Evolutionary conservation across 495 filamentous ascomycete genomes (phyloP), one percentile per base, ranked within the genome.

Genomic region (Paragyromitra xinjiangensis): DNA sequence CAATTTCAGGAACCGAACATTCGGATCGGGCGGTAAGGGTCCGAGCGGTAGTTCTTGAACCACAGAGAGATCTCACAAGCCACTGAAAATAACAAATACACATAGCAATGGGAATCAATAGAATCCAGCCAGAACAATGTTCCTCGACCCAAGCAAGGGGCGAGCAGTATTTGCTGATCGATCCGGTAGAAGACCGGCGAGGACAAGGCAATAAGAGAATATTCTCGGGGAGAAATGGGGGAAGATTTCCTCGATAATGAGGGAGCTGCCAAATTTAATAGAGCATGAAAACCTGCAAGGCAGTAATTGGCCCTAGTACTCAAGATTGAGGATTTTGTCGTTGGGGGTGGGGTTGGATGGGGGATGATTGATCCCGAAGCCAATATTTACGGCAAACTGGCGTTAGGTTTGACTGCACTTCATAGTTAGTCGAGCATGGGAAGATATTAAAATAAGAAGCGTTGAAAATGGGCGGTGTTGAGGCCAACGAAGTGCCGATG

Each of bases 391-490:
- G 55, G 62, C 37, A 73, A 73, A 66, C 42, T 19, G 61, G 55
- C 12, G 62, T n/a, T 12, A 71, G 73, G 55, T 34, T 66, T 29
- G 56, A 71, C 69, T 59, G 70, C 51, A 37, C 39, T 59, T 45
- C 40, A 56, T 66, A 62, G 69, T 73, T 66, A 73, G 59, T 56
- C 42, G 40, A 40, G 29, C 26, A 24, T 22, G 64, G n/a, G 2
- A 42, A 56, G 62, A 24, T 72, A 65, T 66, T 61, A 65, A 78
- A 65, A 66, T 73, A 44, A n/a, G 37, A 37, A 61, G 74, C 34
- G 75, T 79, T 79, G 74, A 50, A 63, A 67, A 72, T 69, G 50
- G 44, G 70, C 66, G 75, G 68, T 70, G 77, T 79, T 78, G 77
- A 65, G 75, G 55, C 64, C 74, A 79, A 71, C 51, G 51, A 39